Evolutionary conservation across 768 basidiomycete species (phyloP), one percentile per base, ranked within the genome.

Genomic region (Melanogaster broomeanus): DNA sequence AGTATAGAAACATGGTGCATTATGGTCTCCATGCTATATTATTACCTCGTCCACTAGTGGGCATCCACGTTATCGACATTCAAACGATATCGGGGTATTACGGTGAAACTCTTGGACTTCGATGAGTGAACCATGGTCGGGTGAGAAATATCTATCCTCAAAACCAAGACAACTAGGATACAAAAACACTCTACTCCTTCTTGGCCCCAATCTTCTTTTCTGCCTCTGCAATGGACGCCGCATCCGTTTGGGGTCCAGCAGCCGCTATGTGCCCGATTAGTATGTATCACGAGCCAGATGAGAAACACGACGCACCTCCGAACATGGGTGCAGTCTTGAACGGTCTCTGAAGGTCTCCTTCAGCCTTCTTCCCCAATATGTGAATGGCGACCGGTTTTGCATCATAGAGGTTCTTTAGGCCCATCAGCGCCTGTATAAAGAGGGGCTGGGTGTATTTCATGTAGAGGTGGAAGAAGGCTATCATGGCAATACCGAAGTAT

Each of bases 371-470:
- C 33, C 90, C 90, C 21, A 92, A 73, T 48, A 98, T 40, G 75
- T 96, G 87, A 53, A 99, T 87, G 34, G 85, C 78, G 56, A 95
- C 80, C 16, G 82, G 81, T 66, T 93, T 93, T 51, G 89, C 85
- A 63, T 98, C 95, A 70, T 88, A 91, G 25, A 95, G 70, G 39
- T 79, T 81, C 77, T 99, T 98, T 64, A 97, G 51, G n/a, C 90
- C 91, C 93, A 96, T 97, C 59, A 99, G 80, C 12, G 82, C 82
- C 70, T 98, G 96, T 58, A 98, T 88, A 74, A 98, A 96, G 58
- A 98, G 83, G 7, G 96, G 96, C 66, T 96, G 95, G 7, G 93
- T 95, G 81, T 90, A 98, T 68, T 90, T 84, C 74, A 98, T 77
- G 81, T 98, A 98, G 46, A 88, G 55, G 75, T 99, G 96, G 77